These are phyloP conservation scores for Fusarium dlaminii DNA, from an alignment of 2,329 filamentous ascomycete species.

Conservation along the genomic window DNA sequence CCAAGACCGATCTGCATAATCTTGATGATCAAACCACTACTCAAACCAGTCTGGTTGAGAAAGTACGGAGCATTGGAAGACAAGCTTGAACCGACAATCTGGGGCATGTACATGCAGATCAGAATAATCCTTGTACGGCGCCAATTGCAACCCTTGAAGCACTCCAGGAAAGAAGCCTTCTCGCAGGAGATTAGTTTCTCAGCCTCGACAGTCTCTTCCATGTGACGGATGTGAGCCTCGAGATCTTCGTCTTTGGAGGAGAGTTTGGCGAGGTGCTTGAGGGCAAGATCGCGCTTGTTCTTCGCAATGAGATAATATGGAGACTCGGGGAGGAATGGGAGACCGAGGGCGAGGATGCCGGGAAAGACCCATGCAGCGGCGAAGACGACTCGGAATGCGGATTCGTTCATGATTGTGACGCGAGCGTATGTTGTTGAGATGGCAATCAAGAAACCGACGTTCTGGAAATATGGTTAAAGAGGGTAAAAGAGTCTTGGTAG, in stretches of 20 bases:
- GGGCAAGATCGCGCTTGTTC: background rate
- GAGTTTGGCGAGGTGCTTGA: background rate
- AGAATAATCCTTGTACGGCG: conserved; percentile 15
- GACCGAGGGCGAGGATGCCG: conserved; percentile 6
- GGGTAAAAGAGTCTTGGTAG: too few species aligned
- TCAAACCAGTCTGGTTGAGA: background rate
- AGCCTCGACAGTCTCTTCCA: background rate
- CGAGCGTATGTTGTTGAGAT: background rate
- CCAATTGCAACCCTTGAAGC: conserved; percentile 17
- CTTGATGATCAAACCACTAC: background rate
- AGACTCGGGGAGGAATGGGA: conserved; percentile 17
- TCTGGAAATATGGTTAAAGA: too few species aligned
- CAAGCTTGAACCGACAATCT: conserved; percentile 3
- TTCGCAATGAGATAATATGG: conserved; percentile 19
- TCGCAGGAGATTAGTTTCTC: background rate
- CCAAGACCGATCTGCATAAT: conserved; percentile 10
- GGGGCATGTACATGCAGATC: conserved; percentile 22
- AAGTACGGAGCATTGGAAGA: conserved; percentile 11
- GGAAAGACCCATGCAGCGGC: conserved; percentile 10
- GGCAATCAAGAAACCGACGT: background rate
- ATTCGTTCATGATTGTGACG: background rate
- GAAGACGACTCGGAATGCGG: conserved; percentile 4
- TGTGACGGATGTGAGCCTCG: background rate
- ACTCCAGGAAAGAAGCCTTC: conserved; percentile 11
- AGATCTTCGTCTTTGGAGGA: background rate